phyloP scores from a whole-genome alignment of 1,139 yeast species.

The Suhomyces chickasaworum region DNA sequence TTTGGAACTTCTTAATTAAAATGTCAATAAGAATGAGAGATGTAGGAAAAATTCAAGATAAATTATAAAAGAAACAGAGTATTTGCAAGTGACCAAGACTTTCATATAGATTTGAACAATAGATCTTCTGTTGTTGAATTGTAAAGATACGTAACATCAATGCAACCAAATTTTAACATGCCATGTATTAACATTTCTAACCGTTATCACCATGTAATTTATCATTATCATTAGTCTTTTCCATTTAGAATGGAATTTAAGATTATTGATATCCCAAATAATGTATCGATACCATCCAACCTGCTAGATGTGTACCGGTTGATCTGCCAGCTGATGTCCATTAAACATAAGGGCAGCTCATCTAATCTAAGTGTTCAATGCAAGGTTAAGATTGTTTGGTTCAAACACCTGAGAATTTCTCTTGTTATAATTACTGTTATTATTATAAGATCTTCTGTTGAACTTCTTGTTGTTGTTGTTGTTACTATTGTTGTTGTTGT shows the following conservation, averaged over 20 bases:
- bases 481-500: slow-evolving; percentile 13
- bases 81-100: slow-evolving; percentile 8
- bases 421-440: slow-evolving; percentile 16
- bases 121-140: slow-evolving; percentile 1
- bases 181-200: slow-evolving; percentile 8
- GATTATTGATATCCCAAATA: slow-evolving; percentile 1
- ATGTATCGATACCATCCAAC: slow-evolving; percentile 6
- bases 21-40: slow-evolving; percentile 11
- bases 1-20: slow-evolving; percentile 10
- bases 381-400: slow-evolving; percentile 18
- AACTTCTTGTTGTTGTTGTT: slow-evolving; percentile 9
- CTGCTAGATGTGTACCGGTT: slow-evolving; percentile 3
- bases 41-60: not conserved
- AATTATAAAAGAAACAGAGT: not conserved
- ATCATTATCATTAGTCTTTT: slow-evolving; percentile 13
- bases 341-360: not conserved
- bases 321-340: slow-evolving; percentile 1
- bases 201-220: slow-evolving; percentile 7
- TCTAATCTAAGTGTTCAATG: slow-evolving; percentile 16
- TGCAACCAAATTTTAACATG: slow-evolving; percentile 5
- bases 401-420: slow-evolving; percentile 22
- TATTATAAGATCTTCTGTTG: slow-evolving; percentile 11
- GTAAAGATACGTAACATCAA: slow-evolving; percentile 4
- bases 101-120: not conserved
- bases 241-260: slow-evolving; percentile 4